These are phyloP conservation scores for Pseudotsuga menziesii DNA, from an alignment of 75 land plant species.

Conservation along the genomic window DNA sequence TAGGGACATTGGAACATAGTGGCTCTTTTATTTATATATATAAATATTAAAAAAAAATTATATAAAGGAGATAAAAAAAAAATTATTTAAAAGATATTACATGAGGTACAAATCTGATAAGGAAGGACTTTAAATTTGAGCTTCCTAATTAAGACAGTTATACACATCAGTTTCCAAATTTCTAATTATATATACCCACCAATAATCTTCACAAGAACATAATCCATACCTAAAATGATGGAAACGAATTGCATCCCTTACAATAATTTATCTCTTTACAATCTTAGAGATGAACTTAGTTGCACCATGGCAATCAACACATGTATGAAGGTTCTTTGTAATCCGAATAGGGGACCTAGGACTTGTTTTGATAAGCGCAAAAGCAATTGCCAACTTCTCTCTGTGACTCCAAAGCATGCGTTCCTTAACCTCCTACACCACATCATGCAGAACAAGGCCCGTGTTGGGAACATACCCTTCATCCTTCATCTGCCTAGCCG, in stretches of 20 bases:
- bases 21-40: too few relatives aligned
- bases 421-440: slow-evolving; percentile 7
- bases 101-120: too few relatives aligned
- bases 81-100: too few relatives aligned
- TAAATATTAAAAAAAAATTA: too few relatives aligned
- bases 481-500: slow-evolving; percentile 7
- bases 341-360: slow-evolving; percentile 12
- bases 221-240: slow-evolving; percentile 12
- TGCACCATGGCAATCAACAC: slow-evolving; percentile 17
- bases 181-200: neutral
- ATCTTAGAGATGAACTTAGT: slow-evolving; percentile 18
- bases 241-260: slow-evolving; percentile 13
- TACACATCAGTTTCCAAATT: too few relatives aligned
- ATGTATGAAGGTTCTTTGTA: slow-evolving; percentile 15
- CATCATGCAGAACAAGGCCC: slow-evolving; percentile 8
- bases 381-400: slow-evolving; percentile 21
- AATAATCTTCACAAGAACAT: slow-evolving; percentile 21
- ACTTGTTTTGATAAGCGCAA: slow-evolving; percentile 11
- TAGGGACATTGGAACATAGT: too few relatives aligned
- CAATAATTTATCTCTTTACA: slow-evolving; percentile 4
- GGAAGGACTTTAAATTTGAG: too few relatives aligned
- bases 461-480: slow-evolving; percentile 13
- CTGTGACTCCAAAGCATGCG: slow-evolving; percentile 15
- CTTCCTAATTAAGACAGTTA: too few relatives aligned
- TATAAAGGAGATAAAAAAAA: too few relatives aligned